Base-by-base conservation (phyloP, 176 grass and related monocot genomes). In the Poa annua region DNA sequence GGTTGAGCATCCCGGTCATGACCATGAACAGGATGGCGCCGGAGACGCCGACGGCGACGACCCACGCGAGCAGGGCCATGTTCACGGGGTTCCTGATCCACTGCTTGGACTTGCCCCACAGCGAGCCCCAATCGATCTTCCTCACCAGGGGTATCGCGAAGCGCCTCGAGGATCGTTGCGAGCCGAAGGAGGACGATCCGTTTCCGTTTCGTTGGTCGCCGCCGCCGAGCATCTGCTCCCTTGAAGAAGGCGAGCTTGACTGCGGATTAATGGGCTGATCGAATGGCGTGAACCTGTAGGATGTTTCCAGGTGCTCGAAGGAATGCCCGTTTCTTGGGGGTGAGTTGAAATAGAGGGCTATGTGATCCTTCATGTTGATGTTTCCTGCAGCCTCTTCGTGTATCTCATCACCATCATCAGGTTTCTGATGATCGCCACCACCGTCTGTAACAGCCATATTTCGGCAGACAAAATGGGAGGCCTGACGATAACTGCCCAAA, bases 21-120 rank as follows among this genome's bases (percentile, higher is more conserved):
- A 97, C 94, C 73, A 93, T 87, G 81, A 96, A 96, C 38, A 97
- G 88, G 51, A 97, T 93, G 3, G 94, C 94, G 6, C 94, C 94
- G 0, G 94, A 93, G 6, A 97, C 41, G 0, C 54, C 94, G 0
- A 97, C 94, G 11, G 81, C 80, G 7, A 53, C 19, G 19, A 97
- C 80, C 94, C 94, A 93, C 33, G 79, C 11, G 20, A 71, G 81
- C 1, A 97, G 88, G 0, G 85, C 94, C 91, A 97, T 91, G 78
- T 97, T 97, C 73, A 88, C 25, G 2, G 94, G 94, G 54, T 84
- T 80, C 82, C 26, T 77, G 14, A 97, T 89, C 94, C 94, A 97
- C 17, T 53, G 79, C 89, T 91, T 97, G 73, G 74, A 83, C 53
- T 68, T 85, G 42, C 25, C 75, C 86, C 88, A 88, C 16, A 97